phyloP scores from a whole-genome alignment of 1,284 basidiomycete species.

The Amylostereum chailletii region DNA sequence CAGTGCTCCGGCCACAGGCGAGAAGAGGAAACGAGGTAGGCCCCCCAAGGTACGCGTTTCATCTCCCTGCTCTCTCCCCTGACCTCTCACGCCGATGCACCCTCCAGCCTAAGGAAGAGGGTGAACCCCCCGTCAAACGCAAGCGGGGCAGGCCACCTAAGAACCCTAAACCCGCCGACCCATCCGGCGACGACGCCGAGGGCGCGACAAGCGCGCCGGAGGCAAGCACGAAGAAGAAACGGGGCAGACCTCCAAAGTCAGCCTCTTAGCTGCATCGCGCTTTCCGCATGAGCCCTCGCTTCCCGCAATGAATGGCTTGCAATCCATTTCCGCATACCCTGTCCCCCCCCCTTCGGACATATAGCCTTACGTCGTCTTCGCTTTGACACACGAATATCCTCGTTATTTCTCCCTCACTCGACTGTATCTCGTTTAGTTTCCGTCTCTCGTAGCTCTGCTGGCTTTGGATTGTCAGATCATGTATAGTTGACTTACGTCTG shows the following conservation, averaged over 20 bases:
- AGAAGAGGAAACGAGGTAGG: slow-evolving; percentile 60
- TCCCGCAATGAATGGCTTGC: too few relatives aligned
- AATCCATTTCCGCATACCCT: too few relatives aligned
- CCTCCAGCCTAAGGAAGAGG: slow-evolving; percentile 43
- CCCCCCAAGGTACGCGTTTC: slow-evolving; percentile 59
- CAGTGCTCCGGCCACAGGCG: slow-evolving; percentile 25
- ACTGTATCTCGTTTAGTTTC: too few relatives aligned
- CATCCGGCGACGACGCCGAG: slow-evolving; percentile 28
- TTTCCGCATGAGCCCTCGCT: too few relatives aligned
- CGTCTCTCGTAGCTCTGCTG: too few relatives aligned
- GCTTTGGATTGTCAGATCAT: too few relatives aligned
- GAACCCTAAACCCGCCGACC: slow-evolving; percentile 39
- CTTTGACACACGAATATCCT: neutral
- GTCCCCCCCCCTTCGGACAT: too few relatives aligned
- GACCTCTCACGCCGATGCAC: slow-evolving; percentile 15
- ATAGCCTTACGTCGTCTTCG: too few relatives aligned
- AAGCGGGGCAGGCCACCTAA: slow-evolving; percentile 70
- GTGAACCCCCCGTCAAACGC: slow-evolving; percentile 49
- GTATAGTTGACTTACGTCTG: too few relatives aligned
- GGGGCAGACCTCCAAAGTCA: slow-evolving; percentile 62
- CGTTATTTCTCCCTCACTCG: neutral
- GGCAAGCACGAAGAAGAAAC: slow-evolving; percentile 48
- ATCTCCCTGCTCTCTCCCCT: slow-evolving; percentile 8
- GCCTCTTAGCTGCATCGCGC: neutral
- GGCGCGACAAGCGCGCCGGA: slow-evolving; percentile 25